Evolutionary conservation across 331 rosid species (phyloP), one percentile per base, ranked within the genome.

Genomic region (Pyrus hybrid): DNA sequence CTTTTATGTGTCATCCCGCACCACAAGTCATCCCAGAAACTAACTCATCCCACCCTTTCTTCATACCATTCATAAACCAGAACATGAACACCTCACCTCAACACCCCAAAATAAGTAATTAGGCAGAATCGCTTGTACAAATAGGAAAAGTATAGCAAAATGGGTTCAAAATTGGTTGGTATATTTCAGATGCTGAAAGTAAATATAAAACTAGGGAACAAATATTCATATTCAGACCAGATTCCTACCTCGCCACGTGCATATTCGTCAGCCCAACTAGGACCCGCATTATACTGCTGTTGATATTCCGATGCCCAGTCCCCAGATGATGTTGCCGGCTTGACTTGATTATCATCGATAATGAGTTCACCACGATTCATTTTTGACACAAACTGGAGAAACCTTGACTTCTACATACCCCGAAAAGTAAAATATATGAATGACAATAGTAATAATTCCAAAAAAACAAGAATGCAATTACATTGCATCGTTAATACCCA

Each of bases 281-380:
- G 79, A 45, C 86, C 89, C 7, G 49, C 79, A 77, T 73, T 83
- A 83, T 90, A 88, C 68, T 87, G 91, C 74, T 86, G 91, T 77
- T 89, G 87, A 77, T 90, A 92, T 80, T 92, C 98, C 28, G 90
- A 75, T 33, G 93, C 96, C 99, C 99, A 95, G 80, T 90, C 91
- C 68, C 90, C 98, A 75, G 98, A 79, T 49, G 88, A 73, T 22
- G 89, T 63, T 72, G 74, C 81, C 72, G 84, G 89, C 89, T 90
- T 94, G 76, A 91, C 93, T 89, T 94, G 99, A 84, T 92, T 88
- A 75, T 89, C 97, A 79, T 95, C 96, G 56, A 92, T 87, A 80
- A 85, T 89, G 73, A 95, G 86, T 79, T 95, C 97, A 25, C 99
- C 99, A 53, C 97, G 93, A 80, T 93, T 95, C 99, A 95, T 95